Percentiles rank a stretch among this genome's conserved stretches.
These are phyloP conservation scores for Rosa lucieae DNA, from an alignment of 306 rosid genomes.

Conservation along the genomic window DNA sequence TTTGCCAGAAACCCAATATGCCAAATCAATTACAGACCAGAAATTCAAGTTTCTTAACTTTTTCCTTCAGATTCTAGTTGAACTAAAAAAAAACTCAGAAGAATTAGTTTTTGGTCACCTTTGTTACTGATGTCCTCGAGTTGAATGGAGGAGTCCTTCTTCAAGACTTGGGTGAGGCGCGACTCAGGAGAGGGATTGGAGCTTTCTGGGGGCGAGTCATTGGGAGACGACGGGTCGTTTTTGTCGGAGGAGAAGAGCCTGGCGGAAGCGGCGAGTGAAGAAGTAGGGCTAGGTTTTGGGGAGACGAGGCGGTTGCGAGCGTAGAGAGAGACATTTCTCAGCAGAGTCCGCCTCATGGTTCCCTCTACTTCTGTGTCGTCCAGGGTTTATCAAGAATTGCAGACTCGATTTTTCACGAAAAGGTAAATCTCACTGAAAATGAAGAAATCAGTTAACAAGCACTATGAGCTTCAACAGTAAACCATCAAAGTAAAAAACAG, in stretches of 20 bases:
- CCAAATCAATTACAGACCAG: too few species aligned
- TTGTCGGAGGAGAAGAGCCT: constrained; percentile 51
- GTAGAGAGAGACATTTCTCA: constrained; percentile 43
- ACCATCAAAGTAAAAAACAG: too few species aligned
- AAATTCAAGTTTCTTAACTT: too few species aligned
- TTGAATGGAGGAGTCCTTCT: constrained; percentile 13
- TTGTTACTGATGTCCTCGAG: constrained; percentile 50
- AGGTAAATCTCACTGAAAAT: too few species aligned
- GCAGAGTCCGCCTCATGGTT: constrained; percentile 40
- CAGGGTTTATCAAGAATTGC: constrained; percentile 21
- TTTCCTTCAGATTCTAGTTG: background rate
- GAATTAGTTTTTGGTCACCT: constrained; percentile 34
- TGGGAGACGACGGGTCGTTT: constrained; percentile 7
- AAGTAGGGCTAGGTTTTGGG: constrained; percentile 2
- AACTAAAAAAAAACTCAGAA: background rate
- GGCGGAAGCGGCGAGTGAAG: constrained; percentile 25
- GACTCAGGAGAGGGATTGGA: constrained; percentile 13
- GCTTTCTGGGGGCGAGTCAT: constrained; percentile 14
- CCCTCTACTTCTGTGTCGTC: background rate
- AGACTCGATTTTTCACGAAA: too few species aligned
- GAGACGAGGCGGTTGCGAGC: constrained; percentile 44
- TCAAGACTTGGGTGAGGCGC: constrained; percentile 13
- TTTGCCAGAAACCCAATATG: background rate
- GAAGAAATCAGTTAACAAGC: too few species aligned
- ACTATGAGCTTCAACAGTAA: too few species aligned